Base-by-base conservation (phyloP, 495 filamentous ascomycete genomes). In the Penicillium psychrofluorescens region DNA sequence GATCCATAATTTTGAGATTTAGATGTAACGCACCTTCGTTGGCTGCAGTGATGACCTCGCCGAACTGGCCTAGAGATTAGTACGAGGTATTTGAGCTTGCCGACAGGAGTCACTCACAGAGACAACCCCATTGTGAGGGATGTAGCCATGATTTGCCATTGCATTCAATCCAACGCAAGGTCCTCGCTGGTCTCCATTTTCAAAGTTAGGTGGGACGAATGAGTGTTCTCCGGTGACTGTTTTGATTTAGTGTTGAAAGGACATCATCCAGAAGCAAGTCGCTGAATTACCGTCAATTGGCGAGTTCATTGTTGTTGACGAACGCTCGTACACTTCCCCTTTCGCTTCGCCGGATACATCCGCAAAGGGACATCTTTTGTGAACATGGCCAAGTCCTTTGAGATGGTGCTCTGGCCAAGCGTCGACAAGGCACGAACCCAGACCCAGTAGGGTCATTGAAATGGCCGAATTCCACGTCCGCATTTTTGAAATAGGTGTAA, bases 91-190 rank as follows among this genome's bases (percentile, higher is more conserved):
- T 51, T 51, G 51, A 9, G 38, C 8, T 15, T 16, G 7, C 15
- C 2, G 22, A 11, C 6, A 27, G 16, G 1, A 14, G 16, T 12
- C 11, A 49, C 58, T 34, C 48, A 63, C 62, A 15, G 57, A 58
- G 2, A 66, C 74, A 14, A 75, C 56, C 29, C 76, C 75, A 45
- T 68, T 71, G 41, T 73, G 70, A 1, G 76, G 74, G 27, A 77
- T 59, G 41, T 78, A 79, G n/a, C 61, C 64, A 53, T 76, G 74
- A 36, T 78, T 77, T 32, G 76, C 75, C 30, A 76, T 40, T 9
- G 70, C 66, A 46, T 79, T 79, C 13, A 78, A 53, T 34, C 71
- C 74, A 1, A 74, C 74, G 45, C 76, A 78, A 41, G 71, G 68
- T 7, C 70, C 72, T 31, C 68, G 65, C 46, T 67, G 64, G 51